phyloP scores from a whole-genome alignment of 106 monocot species.

The Apostasia ramifera region DNA sequence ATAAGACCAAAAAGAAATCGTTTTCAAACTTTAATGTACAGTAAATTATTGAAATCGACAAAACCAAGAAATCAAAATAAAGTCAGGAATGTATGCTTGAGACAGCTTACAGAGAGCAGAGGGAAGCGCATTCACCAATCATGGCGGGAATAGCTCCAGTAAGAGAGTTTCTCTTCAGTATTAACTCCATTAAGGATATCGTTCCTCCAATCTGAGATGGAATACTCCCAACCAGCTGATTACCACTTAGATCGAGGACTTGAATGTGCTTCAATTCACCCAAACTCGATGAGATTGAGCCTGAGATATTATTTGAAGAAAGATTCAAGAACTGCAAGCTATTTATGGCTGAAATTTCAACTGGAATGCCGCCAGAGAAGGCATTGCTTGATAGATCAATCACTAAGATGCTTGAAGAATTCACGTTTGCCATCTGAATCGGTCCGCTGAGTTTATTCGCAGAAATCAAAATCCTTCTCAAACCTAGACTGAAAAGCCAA shows the following conservation, averaged over 20 bases:
- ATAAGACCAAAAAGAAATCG: too few species aligned
- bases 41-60: too few species aligned
- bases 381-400: slow-evolving; percentile 36
- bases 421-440: slow-evolving; percentile 10
- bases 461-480: slow-evolving; percentile 29
- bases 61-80: neutral
- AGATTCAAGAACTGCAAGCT: slow-evolving; percentile 26
- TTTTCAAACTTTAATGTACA: too few species aligned
- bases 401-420: neutral
- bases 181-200: slow-evolving; percentile 24
- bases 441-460: slow-evolving; percentile 36
- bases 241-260: slow-evolving; percentile 32
- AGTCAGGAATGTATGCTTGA: neutral
- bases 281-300: slow-evolving; percentile 20
- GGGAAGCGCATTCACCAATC: slow-evolving; percentile 38
- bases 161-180: slow-evolving; percentile 31
- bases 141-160: slow-evolving; percentile 33
- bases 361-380: slow-evolving; percentile 25
- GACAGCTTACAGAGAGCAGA: slow-evolving; percentile 28
- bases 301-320: slow-evolving; percentile 26
- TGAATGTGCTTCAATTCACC: slow-evolving; percentile 22
- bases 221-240: slow-evolving; percentile 31
- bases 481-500: slow-evolving; percentile 33
- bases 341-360: slow-evolving; percentile 12
- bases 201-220: slow-evolving; percentile 21